Evolutionary conservation across 306 rosid species (phyloP), one percentile per base, ranked within the genome.

Genomic region (Ormosia semicastrata): DNA sequence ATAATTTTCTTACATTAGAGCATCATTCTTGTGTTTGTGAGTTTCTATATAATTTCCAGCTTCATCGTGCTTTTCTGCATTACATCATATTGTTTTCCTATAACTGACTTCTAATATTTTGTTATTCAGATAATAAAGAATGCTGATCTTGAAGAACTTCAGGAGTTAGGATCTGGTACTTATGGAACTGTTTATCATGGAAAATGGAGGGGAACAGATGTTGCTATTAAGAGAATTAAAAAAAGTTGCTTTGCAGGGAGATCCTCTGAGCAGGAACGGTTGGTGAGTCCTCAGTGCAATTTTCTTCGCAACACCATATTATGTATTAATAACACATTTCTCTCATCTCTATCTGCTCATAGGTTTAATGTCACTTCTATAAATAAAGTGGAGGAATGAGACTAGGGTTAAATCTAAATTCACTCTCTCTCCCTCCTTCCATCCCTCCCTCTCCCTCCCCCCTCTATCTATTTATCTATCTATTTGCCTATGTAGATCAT

Each of bases 151-250:
- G 98, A 95, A 89, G 99, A 95, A 36, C 89, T 92, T 83, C 88
- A 37, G 66, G 99, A 93, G 84, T 81, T 93, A 66, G 99, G 99
- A 73, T 93, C 98, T 43, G 99, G 99, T 81, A 93, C 98, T 36
- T 95, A 90, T 75, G 99, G 99, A 81, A 95, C 98, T 69, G 99
- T 95, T 78, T 95, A 90, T 86, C 98, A 92, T 78, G 97, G 99
- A 73, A 95, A 91, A 86, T 95, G 98, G 99, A 89, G 99, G 82
- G 99, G 99, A 79, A 87, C 99, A 8, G 99, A 93, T 79, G 90
- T 95, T 57, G 99, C 99, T 49, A 95, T 93, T 49, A 95, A 95
- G 86, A 93, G 96, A 87, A 95, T 92, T 30, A 93, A 92, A 84
- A 93, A 82, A 89, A 92, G 99, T 81, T 95, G 99, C 84, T 95